Conservation (phyloP, 257 asterid species). For the Solanum ossicruentum region DNA sequence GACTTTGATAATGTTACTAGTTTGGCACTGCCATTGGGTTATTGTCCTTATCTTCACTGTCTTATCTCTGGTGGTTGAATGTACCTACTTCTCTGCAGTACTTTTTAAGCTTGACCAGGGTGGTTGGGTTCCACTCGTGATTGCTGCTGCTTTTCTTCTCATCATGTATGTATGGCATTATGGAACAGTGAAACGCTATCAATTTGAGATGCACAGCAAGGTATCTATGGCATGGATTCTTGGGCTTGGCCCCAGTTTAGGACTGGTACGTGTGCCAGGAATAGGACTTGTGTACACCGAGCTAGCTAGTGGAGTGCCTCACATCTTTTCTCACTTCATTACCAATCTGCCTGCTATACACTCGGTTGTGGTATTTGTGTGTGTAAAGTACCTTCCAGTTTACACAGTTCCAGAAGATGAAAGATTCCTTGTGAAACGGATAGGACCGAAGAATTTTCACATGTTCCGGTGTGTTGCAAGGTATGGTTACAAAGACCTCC, state of each 20-base stretch:
- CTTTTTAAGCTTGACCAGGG: conserved; percentile 87
- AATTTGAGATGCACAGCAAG: conserved; percentile 94
- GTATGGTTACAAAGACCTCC: conserved; percentile 54
- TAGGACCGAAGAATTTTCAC: conserved; percentile 53
- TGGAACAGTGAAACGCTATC: conserved; percentile 76
- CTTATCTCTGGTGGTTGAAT: conserved; percentile 71
- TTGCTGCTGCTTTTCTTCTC: conserved; percentile 74
- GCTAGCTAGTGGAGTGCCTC: conserved; percentile 95
- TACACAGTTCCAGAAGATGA: conserved; percentile 40
- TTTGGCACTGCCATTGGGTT: conserved; percentile 95
- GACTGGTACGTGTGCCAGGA: conserved; percentile 96
- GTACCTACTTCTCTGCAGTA: conserved; percentile 82
- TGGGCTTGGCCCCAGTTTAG: conserved; percentile 92
- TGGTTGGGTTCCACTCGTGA: conserved; percentile 97
- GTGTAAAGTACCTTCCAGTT: conserved; percentile 46
- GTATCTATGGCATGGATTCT: conserved; percentile 94
- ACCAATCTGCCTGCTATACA: conserved; percentile 93
- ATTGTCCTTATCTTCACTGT: conserved; percentile 67
- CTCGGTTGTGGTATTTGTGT: conserved; percentile 59
- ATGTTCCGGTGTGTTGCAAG: conserved; percentile 50
- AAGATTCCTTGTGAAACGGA: conserved; percentile 40
- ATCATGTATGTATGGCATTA: conserved; percentile 94
- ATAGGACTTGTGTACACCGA: conserved; percentile 94
- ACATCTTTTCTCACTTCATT: conserved; percentile 87
- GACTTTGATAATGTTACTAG: conserved; percentile 80